These are phyloP conservation scores for Setomelanomma holmii DNA, from an alignment of 2,329 filamentous ascomycete genomes.

Conservation along the genomic window DNA sequence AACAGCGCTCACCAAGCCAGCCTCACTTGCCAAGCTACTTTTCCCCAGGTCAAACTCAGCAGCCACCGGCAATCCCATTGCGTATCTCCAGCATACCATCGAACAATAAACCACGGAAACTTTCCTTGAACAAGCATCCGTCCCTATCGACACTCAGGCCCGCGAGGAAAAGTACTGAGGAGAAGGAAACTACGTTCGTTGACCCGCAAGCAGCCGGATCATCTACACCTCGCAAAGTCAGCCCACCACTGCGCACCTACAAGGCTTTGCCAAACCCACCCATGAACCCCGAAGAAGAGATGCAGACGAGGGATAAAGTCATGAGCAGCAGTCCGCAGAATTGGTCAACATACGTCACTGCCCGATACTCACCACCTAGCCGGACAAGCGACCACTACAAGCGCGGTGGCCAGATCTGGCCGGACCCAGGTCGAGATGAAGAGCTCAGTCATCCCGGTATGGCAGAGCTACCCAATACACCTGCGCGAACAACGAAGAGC, in stretches of 20 bases:
- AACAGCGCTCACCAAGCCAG: conserved; percentile 29
- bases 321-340: conserved; percentile 5
- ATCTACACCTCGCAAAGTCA: conserved; percentile 18
- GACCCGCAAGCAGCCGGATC: conserved; percentile 8
- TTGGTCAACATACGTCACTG: conserved; percentile 1
- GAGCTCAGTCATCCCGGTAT: conserved; percentile 23
- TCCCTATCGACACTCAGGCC: conserved; percentile 18
- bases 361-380: conserved; percentile 4
- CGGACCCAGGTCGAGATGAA: not conserved
- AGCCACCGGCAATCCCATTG: conserved; percentile 41
- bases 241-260: conserved; percentile 37
- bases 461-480: conserved; percentile 24
- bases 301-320: conserved; percentile 23
- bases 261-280: conserved; percentile 42
- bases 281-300: conserved; percentile 20
- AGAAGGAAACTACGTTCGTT: conserved; percentile 19
- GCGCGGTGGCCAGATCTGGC: conserved; percentile 13
- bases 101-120: conserved; percentile 40
- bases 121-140: conserved; percentile 35
- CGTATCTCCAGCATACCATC: conserved; percentile 45
- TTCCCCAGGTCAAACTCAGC: conserved; percentile 13
- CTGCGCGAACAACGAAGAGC: conserved; percentile 3
- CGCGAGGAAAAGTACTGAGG: conserved; percentile 9
- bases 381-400: conserved; percentile 20
- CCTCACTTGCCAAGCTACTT: conserved; percentile 26